phyloP scores from a whole-genome alignment of 106 monocot species.

The Hemerocallis citrina region DNA sequence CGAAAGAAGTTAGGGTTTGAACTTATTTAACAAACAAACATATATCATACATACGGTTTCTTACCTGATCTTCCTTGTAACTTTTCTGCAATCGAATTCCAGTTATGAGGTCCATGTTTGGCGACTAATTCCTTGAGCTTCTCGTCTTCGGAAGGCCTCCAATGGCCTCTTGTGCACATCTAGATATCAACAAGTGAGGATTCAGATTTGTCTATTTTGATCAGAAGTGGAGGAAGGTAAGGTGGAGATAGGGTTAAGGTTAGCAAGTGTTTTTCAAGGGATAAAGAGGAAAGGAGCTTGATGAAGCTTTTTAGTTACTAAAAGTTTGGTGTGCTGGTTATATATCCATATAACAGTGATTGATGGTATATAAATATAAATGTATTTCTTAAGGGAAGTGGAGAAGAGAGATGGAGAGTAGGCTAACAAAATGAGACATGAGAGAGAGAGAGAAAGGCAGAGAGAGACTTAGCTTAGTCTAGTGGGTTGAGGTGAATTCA shows the following conservation, averaged over 20 bases:
- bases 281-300: constrained; percentile 2
- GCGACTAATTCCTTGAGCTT: constrained; percentile 62
- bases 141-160: constrained; percentile 73
- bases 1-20: neutral
- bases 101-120: constrained; percentile 59
- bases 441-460: constrained; percentile 1
- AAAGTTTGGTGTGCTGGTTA: constrained; percentile 4
- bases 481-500: constrained; percentile 7
- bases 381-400: neutral
- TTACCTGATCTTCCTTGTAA: constrained; percentile 55
- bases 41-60: neutral
- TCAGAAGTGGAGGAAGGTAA: neutral
- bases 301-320: neutral
- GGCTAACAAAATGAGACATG: neutral
- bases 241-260: neutral
- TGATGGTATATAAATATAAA: neutral
- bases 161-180: constrained; percentile 70
- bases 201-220: neutral
- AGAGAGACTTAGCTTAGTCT: neutral
- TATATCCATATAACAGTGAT: constrained; percentile 1
- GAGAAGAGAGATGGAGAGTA: constrained; percentile 6
- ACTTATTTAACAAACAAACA: neutral
- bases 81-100: constrained; percentile 73
- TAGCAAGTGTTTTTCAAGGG: neutral
- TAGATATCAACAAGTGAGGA: neutral